Base-by-base conservation (phyloP, 2,329 filamentous ascomycete genomes). In the Coniochaeta hoffmannii region DNA sequence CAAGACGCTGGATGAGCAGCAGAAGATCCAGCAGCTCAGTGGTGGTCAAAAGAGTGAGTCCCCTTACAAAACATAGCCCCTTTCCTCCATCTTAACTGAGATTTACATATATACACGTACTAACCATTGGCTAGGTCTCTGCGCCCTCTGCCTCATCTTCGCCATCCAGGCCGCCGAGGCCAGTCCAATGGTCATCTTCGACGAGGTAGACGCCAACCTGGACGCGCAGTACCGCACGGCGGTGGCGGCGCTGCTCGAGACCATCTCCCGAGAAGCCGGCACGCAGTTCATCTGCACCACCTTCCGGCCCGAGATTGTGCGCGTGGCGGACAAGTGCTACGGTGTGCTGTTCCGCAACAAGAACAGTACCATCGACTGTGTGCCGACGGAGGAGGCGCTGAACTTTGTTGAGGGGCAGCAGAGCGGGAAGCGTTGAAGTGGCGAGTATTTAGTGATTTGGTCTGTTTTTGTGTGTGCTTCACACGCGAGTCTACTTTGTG, bases 141-240 rank as follows among this genome's bases (percentile, higher is more conserved):
- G 93, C 71, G 94, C 94, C 10, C 83, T 99, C n/a, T 95, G 94
- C 46, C 83, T 99, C 53, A 95, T 99, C 63, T 99, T 99, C 69
- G 94, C 94, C n/a, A 95, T 99, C 63, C 94, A 99, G 72, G 90
- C 92, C 63, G 96, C 93, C 57, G 94, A 99, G 69, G 94, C 93
- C 10, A 95, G 93, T 46, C 94, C 94, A 1, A 97, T 99, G 79
- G 97, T 99, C 69, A 92, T 99, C 65, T 99, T 99, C 64, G 94
- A 99, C 70, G 94, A 99, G 73, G 96, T 99, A 60, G 94, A 99
- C 68, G 94, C 94, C 70, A 99, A 99, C 69, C 82, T 99, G 24
- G 94, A 99, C 69, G 92, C 94, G 1, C 94, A 99, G 72, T 99
- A 99, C 76, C 88, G 94, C 58, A 97, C 94, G 1, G 93, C 94